Percentiles rank a stretch among this genome's conserved stretches.
phyloP scores from a whole-genome alignment of 768 basidiomycete species.

The Collybiopsis confluens region DNA sequence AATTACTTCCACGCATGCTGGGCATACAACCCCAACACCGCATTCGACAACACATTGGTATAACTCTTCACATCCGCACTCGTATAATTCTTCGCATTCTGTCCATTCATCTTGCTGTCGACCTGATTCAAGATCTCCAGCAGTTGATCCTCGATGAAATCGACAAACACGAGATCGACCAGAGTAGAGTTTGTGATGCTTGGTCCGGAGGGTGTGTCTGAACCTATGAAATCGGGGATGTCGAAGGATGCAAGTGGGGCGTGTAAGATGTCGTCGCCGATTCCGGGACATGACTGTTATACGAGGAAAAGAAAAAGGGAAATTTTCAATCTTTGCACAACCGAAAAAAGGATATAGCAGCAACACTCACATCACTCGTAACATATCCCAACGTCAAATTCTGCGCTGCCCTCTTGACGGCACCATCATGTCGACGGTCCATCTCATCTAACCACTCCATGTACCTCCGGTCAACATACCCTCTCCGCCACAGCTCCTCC shows the following conservation, averaged over 20 bases:
- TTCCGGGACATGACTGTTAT: slow-evolving; percentile 59
- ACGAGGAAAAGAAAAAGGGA: neutral
- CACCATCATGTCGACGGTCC: slow-evolving; percentile 31
- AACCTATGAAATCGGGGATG: slow-evolving; percentile 56
- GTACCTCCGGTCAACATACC: slow-evolving; percentile 49
- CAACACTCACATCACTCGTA: slow-evolving; percentile 53
- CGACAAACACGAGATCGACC: slow-evolving; percentile 73
- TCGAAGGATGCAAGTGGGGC: slow-evolving; percentile 51
- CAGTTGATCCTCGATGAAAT: slow-evolving; percentile 57
- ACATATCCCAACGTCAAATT: slow-evolving; percentile 73
- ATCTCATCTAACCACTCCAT: slow-evolving; percentile 57
- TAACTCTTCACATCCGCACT: slow-evolving; percentile 51
- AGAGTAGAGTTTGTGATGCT: slow-evolving; percentile 41
- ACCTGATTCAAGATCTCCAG: slow-evolving; percentile 52
- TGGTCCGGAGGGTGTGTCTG: slow-evolving; percentile 35
- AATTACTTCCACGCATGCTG: slow-evolving; percentile 38
- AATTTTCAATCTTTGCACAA: no score
- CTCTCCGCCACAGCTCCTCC: slow-evolving; percentile 39
- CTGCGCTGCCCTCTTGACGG: slow-evolving; percentile 36
- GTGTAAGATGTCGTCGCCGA: slow-evolving; percentile 73
- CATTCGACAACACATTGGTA: slow-evolving; percentile 44
- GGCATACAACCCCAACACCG: slow-evolving; percentile 56
- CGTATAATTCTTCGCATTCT: slow-evolving; percentile 39
- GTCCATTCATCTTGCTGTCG: slow-evolving; percentile 27
- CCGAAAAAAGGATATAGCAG: neutral